Evolutionary conservation across 1,284 basidiomycete genomes (phyloP), one percentile per base, ranked within the genome.

Genomic region (Melampsora americana): DNA sequence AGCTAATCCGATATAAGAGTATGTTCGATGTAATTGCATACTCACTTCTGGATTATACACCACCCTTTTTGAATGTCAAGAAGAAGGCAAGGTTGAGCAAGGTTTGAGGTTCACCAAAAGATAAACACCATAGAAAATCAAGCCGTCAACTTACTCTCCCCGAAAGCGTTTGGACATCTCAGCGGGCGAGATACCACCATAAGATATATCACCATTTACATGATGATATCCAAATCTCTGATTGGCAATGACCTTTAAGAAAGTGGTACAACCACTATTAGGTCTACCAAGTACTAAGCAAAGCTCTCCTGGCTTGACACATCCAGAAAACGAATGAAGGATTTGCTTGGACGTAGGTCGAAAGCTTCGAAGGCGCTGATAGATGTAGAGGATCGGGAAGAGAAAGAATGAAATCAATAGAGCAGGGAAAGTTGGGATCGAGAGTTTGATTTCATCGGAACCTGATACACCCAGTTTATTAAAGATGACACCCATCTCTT

Each of bases 401-500:
- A 89, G 78, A 66, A 88, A 84, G 79, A 90, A 90, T 74, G 85
- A 83, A 20, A 89, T 78, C 64, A 87, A 84, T 42, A 89, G 89
- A 79, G 88, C 90, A 86, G 83, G 81, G 78, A 85, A 85, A 30
- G 81, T 80, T 20, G 56, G 59, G 60, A 77, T 73, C 67, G 59
- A 48, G n/a, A 69, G 77, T 77, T 80, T 83, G 79, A 85, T 83
- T 50, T 89, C 89, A 32, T 90, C 91, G 0, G 86, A 82, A 39
- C 89, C 91, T n/a, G 89, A 85, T 62, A 93, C 92, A 76, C 89
- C 86, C 0, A 92, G 83, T 79, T 89, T 85, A 69, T 91, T 86
- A 90, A 91, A 93, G 26, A 88, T 87, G 30, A 92, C 90, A 48
- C 91, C 91, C 50, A 82, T 66, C 50, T 89, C 88, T 85, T 95